A percentile compares a stretch with the other conserved stretches of the same genome.
Conservation (phyloP, 352 stramenopile species). For the Phytopythium kandeliae region DNA sequence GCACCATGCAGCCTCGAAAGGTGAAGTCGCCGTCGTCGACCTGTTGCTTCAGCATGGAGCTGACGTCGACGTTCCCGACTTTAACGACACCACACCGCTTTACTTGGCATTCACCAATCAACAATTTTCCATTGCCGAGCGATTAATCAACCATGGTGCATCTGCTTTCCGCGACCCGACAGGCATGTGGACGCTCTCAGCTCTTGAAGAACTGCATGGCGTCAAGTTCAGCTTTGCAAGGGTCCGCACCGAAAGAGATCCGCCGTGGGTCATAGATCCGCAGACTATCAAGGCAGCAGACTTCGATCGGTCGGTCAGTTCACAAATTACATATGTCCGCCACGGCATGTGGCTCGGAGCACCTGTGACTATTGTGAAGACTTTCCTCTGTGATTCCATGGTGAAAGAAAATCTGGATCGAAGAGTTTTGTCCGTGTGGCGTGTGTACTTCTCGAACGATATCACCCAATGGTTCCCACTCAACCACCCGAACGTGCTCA, state of each 20-base stretch:
- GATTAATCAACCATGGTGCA: not conserved
- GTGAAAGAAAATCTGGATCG: too few relatives aligned
- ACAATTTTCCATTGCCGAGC: not conserved
- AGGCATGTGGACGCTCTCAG: not conserved
- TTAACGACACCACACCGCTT: not conserved
- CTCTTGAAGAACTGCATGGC: not conserved
- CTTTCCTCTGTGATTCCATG: too few relatives aligned
- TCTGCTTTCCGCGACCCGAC: not conserved
- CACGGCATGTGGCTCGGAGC: not conserved
- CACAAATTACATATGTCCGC: too few relatives aligned
- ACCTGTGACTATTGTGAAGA: not conserved
- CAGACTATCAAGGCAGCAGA: not conserved
- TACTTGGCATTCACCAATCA: not conserved
- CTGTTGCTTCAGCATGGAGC: not conserved
- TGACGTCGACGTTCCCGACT: conserved; percentile 8
- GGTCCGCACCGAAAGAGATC: not conserved
- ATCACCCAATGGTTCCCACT: not conserved
- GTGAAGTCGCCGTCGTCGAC: not conserved
- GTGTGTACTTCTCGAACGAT: not conserved
- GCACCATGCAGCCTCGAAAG: not conserved
- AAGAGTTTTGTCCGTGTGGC: too few relatives aligned
- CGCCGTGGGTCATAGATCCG: not conserved
- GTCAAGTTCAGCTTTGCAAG: too few relatives aligned
- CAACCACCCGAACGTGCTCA: not conserved
- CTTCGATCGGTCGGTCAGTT: too few relatives aligned